These are phyloP conservation scores for Candida sp. DNA, from an alignment of 1,139 yeast genomes.

Conservation along the genomic window DNA sequence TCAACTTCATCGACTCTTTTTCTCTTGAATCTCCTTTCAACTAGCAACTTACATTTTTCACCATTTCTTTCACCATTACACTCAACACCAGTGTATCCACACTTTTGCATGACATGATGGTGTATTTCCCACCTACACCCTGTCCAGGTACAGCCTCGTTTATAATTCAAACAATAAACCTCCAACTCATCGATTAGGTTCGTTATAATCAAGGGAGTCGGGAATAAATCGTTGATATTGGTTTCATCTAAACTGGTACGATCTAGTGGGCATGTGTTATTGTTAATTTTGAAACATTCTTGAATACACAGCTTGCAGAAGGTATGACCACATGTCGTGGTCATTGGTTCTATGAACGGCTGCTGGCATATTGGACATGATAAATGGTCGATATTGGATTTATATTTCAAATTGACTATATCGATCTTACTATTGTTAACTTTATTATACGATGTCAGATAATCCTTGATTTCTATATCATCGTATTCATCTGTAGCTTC, in stretches of 20 bases:
- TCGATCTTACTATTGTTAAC: slow-evolving; percentile 22
- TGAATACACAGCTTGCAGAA: slow-evolving; percentile 51
- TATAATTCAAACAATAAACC: slow-evolving; percentile 51
- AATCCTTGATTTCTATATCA: slow-evolving; percentile 7
- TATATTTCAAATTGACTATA: slow-evolving; percentile 25
- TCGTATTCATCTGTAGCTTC: slow-evolving; percentile 7
- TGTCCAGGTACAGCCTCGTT: slow-evolving; percentile 55
- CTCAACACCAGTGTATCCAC: slow-evolving; percentile 49
- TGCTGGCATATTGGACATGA: slow-evolving; percentile 58
- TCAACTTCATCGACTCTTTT: too few relatives aligned
- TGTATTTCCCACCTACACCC: slow-evolving; percentile 62
- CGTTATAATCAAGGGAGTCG: slow-evolving; percentile 60
- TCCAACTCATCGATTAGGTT: slow-evolving; percentile 60
- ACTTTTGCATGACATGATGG: slow-evolving; percentile 47
- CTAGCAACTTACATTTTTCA: slow-evolving; percentile 7
- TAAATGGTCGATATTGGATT: slow-evolving; percentile 47
- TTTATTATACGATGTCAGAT: slow-evolving; percentile 17
- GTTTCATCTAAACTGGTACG: slow-evolving; percentile 44
- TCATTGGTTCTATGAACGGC: slow-evolving; percentile 52
- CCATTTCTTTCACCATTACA: slow-evolving; percentile 31
- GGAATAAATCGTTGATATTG: slow-evolving; percentile 45
- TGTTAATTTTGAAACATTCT: slow-evolving; percentile 39
- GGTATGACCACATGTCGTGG: slow-evolving; percentile 60
- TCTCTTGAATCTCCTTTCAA: slow-evolving; percentile 11
- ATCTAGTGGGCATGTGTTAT: slow-evolving; percentile 60